These are phyloP conservation scores for Pythium insidiosum DNA, from an alignment of 352 stramenopile genomes.

Conservation along the genomic window DNA sequence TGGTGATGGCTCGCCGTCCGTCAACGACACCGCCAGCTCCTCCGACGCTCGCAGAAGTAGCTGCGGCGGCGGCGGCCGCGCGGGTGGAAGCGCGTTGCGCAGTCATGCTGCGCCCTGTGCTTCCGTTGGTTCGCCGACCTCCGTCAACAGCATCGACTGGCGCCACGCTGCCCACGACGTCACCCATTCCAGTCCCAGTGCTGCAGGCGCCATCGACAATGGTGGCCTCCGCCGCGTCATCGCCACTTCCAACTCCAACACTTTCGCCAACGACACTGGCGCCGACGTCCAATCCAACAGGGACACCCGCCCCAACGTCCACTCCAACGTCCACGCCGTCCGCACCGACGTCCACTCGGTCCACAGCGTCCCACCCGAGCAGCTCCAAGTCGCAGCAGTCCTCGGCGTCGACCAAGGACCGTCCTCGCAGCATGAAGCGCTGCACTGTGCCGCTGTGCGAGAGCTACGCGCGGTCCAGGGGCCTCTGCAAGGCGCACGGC, in stretches of 20 bases:
- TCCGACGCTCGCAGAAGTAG: not conserved
- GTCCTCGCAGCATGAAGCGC: conserved; percentile 13
- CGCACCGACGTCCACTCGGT: too few relatives aligned
- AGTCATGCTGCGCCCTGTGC: too few relatives aligned
- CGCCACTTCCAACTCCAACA: not conserved
- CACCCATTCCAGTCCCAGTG: not conserved
- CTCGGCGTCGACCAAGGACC: too few relatives aligned
- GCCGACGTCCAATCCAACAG: not conserved
- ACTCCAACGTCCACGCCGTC: too few relatives aligned
- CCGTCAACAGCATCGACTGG: too few relatives aligned
- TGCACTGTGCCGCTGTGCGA: conserved; percentile 10
- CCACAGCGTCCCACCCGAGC: too few relatives aligned
- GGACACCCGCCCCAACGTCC: too few relatives aligned
- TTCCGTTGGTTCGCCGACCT: too few relatives aligned
- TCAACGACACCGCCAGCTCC: too few relatives aligned
- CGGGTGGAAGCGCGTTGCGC: too few relatives aligned
- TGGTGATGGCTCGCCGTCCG: not conserved
- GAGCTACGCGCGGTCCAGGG: conserved; percentile 13
- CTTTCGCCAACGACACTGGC: not conserved
- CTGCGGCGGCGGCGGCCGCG: not conserved
- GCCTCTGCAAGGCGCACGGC: conserved; percentile 10
- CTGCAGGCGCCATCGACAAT: not conserved
- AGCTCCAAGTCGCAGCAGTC: too few relatives aligned
- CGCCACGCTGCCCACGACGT: too few relatives aligned
- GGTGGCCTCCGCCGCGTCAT: not conserved